phyloP scores from a whole-genome alignment of 345 rosid species.

The Arabis hirsuta region DNA sequence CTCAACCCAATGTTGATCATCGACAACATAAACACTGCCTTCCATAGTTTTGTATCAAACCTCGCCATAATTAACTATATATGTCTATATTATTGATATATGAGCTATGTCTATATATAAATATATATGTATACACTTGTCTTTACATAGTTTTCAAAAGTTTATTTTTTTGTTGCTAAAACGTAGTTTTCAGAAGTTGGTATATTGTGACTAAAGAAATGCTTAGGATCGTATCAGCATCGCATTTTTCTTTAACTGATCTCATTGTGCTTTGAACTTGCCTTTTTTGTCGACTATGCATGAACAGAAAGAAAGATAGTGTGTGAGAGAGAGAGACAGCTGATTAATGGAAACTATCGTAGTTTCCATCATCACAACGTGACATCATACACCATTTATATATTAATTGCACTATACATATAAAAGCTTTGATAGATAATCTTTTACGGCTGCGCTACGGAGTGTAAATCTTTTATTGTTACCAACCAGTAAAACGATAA shows the following conservation, averaged over 20 bases:
- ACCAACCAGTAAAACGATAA: not conserved
- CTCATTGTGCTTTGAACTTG: constrained; percentile 34
- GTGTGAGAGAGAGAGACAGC: constrained; percentile 1
- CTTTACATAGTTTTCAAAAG: constrained; percentile 34
- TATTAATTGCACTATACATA: constrained; percentile 4
- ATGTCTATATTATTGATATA: not conserved
- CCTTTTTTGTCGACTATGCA: constrained; percentile 21
- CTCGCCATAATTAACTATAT: constrained; percentile 38
- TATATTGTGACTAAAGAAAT: constrained; percentile 17
- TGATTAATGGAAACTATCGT: constrained; percentile 36
- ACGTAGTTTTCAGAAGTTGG: not conserved
- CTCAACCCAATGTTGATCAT: constrained; percentile 61
- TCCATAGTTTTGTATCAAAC: constrained; percentile 49
- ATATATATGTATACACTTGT: constrained; percentile 1
- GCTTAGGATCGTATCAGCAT: constrained; percentile 39
- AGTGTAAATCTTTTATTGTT: not conserved
- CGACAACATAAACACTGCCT: constrained; percentile 60
- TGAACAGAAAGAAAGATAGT: constrained; percentile 5
- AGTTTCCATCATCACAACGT: constrained; percentile 33
- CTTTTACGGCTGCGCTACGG: not conserved
- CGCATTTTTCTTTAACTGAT: constrained; percentile 17
- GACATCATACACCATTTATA: constrained; percentile 30
- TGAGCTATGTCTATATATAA: not conserved
- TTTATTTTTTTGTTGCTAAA: too few relatives aligned
- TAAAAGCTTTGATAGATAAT: not conserved